Percentiles rank a stretch among this genome's conserved stretches.
Evolutionary conservation across 148 eudicot genomes (phyloP).

Genomic region (Linanthus parryae): DNA sequence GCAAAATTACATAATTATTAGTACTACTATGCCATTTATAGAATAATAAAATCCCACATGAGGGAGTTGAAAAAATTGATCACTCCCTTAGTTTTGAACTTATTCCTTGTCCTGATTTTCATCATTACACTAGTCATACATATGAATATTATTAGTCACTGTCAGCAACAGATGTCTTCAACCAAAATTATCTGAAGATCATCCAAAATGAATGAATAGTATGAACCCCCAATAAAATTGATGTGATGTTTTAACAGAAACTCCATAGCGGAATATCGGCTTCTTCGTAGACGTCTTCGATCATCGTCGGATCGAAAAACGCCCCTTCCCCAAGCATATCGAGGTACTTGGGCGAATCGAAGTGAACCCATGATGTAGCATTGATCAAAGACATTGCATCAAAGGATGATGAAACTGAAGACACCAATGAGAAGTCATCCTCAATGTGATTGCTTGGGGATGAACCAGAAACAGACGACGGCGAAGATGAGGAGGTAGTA

Average conservation of each 20-base stretch:
- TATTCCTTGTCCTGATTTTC: conserved; percentile 2
- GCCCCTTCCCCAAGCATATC: conserved; percentile 38
- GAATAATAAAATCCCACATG: no score
- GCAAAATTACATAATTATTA: no score
- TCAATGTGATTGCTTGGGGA: conserved; percentile 21
- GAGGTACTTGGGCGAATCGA: conserved; percentile 50
- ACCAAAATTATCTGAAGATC: conserved; percentile 27
- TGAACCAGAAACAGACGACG: conserved; percentile 20
- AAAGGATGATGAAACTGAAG: no score
- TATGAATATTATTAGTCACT: conserved; percentile 21
- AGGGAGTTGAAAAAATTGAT: no score
- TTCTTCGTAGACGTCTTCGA: conserved; percentile 51
- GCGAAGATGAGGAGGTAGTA: conserved; percentile 16
- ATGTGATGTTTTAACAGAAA: conserved; percentile 36
- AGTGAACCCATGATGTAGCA: conserved; percentile 35
- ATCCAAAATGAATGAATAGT: conserved; percentile 6
- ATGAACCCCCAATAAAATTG: not conserved
- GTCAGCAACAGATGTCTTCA: conserved; percentile 55
- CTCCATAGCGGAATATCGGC: conserved; percentile 70
- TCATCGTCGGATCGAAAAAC: conserved; percentile 42
- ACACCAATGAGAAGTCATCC: conserved; percentile 24
- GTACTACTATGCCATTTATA: no score
- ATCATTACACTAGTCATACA: not conserved
- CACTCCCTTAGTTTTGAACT: no score
- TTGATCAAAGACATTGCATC: conserved; percentile 4